These are phyloP conservation scores for Sonneratia caseolaris DNA, from an alignment of 345 rosid species.

Conservation along the genomic window DNA sequence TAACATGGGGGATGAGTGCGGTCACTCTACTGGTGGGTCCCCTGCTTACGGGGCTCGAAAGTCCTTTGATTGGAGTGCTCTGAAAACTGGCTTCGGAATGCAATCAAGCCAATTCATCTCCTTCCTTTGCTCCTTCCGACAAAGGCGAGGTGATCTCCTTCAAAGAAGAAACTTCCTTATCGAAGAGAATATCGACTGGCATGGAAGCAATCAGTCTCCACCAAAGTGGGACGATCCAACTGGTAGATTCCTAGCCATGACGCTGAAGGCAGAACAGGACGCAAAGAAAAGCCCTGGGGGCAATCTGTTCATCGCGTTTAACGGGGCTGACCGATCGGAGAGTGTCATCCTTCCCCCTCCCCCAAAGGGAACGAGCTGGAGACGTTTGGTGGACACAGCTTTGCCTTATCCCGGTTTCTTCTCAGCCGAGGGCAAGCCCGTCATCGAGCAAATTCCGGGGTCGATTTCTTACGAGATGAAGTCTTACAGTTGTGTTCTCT, in stretches of 20 bases:
- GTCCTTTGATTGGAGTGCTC: conserved; percentile 56
- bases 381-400: conserved; percentile 64
- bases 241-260: conserved; percentile 63
- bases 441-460: conserved; percentile 37
- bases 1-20: conserved; percentile 95
- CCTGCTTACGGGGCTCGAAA: conserved; percentile 39
- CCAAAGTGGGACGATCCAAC: conserved; percentile 74
- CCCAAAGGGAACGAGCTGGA: conserved; percentile 54
- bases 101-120: conserved; percentile 70
- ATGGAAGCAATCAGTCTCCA: conserved; percentile 51
- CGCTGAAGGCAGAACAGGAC: conserved; percentile 35
- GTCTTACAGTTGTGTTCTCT: conserved; percentile 66
- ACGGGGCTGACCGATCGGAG: conserved; percentile 39
- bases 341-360: conserved; percentile 44
- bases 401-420: conserved; percentile 81
- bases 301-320: conserved; percentile 56
- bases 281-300: conserved; percentile 12
- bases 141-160: conserved; percentile 56
- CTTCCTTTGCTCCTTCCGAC: conserved; percentile 53
- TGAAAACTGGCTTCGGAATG: conserved; percentile 48
- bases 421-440: conserved; percentile 42
- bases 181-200: conserved; percentile 73
- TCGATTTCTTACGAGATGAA: conserved; percentile 52
- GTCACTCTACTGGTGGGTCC: conserved; percentile 72
- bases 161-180: conserved; percentile 48